A percentile compares a stretch with the other conserved stretches of the same genome.
phyloP scores from a whole-genome alignment of 164 flowering plant species.

The Tetracentron sinense region DNA sequence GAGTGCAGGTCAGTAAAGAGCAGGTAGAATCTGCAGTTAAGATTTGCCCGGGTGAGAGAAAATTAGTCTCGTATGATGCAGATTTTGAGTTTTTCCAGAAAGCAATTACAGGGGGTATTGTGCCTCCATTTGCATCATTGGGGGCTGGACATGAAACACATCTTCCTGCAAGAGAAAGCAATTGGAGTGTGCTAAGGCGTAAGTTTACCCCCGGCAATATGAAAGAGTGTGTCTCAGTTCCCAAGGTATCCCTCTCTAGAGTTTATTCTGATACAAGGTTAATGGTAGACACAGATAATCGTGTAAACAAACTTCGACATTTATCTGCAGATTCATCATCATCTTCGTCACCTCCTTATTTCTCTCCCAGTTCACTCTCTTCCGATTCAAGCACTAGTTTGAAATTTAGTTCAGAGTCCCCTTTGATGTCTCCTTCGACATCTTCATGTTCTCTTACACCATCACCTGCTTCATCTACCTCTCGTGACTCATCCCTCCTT shows the following conservation, averaged over 20 bases:
- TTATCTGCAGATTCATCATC: conserved; percentile 28
- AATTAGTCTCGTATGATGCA: conserved; percentile 49
- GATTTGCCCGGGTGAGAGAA: conserved; percentile 45
- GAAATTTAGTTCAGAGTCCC: conserved; percentile 47
- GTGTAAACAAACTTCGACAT: conserved; percentile 22
- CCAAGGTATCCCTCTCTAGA: conserved; percentile 39
- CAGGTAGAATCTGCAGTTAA: conserved; percentile 29
- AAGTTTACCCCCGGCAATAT: conserved; percentile 54
- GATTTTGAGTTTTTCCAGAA: conserved; percentile 72
- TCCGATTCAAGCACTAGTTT: conserved; percentile 53
- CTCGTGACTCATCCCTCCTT: conserved; percentile 35
- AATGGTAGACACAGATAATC: conserved; percentile 26
- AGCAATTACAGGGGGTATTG: conserved; percentile 64
- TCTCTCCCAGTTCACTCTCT: conserved; percentile 64
- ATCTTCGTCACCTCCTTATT: conserved; percentile 48
- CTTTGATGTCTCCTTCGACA: conserved; percentile 41
- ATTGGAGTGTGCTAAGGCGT: conserved; percentile 73
- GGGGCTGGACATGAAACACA: conserved; percentile 63
- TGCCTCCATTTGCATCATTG: conserved; percentile 65
- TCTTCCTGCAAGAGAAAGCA: conserved; percentile 73
- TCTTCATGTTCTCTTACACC: conserved; percentile 26
- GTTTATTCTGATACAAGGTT: conserved; percentile 63
- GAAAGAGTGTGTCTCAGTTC: conserved; percentile 60
- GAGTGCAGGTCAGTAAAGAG: conserved; percentile 14
- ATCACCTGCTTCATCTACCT: conserved; percentile 37